Evolutionary conservation across 208 protist species (phyloP).

Genomic region (Leishmania lainsoni): DNA sequence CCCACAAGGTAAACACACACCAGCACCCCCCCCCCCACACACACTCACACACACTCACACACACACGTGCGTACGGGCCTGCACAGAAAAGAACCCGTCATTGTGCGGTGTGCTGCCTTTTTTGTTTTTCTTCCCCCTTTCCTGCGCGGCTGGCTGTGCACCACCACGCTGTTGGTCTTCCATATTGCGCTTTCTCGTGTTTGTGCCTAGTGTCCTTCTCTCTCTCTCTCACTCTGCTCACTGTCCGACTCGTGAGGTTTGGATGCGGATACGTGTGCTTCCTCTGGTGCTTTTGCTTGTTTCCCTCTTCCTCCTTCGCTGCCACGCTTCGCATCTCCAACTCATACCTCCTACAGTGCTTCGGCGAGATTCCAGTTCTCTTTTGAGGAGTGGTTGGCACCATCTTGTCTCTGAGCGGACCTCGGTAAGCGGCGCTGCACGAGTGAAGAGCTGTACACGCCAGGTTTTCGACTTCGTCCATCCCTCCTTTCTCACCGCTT

Average conservation of each 20-base stretch:
- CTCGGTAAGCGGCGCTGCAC: not conserved
- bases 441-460: not conserved
- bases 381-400: not conserved
- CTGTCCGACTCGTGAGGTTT: not conserved
- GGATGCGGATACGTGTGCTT: not conserved
- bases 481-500: not conserved
- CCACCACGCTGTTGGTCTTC: not conserved
- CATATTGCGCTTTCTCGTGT: not conserved
- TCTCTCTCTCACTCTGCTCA: not conserved
- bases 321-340: not conserved
- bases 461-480: not conserved
- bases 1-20: no score
- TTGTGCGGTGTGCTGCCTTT: not conserved
- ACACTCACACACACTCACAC: not conserved
- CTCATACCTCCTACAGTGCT: not conserved
- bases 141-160: not conserved
- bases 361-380: not conserved
- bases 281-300: conserved; percentile 8
- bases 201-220: not conserved
- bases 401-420: not conserved
- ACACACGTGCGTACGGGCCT: not conserved
- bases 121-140: not conserved
- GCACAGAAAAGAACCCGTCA: not conserved
- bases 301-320: not conserved
- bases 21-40: not conserved